Evolutionary conservation across 1,284 basidiomycete species (phyloP).

Genomic region (Cryptococcus neoformans): DNA sequence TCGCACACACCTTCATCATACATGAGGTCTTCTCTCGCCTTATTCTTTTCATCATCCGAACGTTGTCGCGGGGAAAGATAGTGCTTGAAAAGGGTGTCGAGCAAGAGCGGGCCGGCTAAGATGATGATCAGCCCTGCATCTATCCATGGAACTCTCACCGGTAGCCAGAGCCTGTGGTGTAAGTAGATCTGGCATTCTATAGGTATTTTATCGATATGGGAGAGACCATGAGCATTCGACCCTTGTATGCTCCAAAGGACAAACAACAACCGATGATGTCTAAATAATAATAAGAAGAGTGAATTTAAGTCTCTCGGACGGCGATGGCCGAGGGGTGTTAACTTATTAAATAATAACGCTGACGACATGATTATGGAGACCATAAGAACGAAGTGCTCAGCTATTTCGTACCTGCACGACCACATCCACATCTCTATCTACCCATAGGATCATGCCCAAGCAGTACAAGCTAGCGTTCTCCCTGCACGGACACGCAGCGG

Average conservation of each 20-base stretch:
- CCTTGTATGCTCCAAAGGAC: too few relatives aligned
- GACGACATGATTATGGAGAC: background rate
- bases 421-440: too few relatives aligned
- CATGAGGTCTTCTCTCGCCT: conserved; percentile 62
- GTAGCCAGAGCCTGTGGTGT: conserved; percentile 36
- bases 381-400: too few relatives aligned
- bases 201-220: too few relatives aligned
- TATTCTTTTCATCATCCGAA: conserved; percentile 14
- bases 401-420: too few relatives aligned
- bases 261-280: too few relatives aligned
- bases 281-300: background rate
- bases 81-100: conserved; percentile 77
- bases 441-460: conserved; percentile 5
- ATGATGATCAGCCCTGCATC: background rate
- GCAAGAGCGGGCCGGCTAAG: conserved; percentile 62
- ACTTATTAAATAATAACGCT: background rate
- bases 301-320: background rate
- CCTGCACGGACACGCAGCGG: conserved; percentile 53
- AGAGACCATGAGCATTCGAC: too few relatives aligned
- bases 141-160: conserved; percentile 15
- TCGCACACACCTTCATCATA: conserved; percentile 62
- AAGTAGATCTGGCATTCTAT: conserved; percentile 37
- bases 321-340: background rate
- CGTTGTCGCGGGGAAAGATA: conserved; percentile 61
- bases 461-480: conserved; percentile 81